Conservation (phyloP, 2,329 filamentous ascomycete species). For the Beauveria varroae region DNA sequence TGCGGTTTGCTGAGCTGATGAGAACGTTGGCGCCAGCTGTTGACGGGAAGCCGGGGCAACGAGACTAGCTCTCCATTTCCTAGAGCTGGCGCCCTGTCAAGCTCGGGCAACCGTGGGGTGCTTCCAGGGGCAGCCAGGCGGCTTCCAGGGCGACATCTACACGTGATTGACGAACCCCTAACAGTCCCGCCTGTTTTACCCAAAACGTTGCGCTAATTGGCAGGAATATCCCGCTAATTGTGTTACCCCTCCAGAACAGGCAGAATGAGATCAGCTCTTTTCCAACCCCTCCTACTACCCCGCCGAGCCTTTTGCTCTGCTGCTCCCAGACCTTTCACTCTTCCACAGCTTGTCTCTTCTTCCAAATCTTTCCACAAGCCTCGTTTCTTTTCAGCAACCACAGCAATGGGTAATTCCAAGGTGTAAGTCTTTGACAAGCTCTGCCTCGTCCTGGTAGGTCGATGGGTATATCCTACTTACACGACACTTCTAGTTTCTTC, state of each 20-base stretch:
- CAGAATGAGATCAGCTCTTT: conserved; percentile 38
- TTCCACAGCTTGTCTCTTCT: conserved; percentile 34
- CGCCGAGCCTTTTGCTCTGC: conserved; percentile 35
- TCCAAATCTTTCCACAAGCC: conserved; percentile 30
- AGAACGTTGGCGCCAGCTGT: not conserved
- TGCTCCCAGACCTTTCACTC: conserved; percentile 32
- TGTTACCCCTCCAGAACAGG: conserved; percentile 32
- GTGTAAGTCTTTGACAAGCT: conserved; percentile 44
- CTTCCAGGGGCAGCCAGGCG: not conserved
- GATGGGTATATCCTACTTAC: conserved; percentile 15
- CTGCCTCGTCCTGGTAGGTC: not conserved
- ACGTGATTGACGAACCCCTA: conserved; percentile 22
- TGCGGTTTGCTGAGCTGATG: not conserved
- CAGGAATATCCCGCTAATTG: conserved; percentile 26
- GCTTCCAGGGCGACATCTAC: conserved; percentile 10
- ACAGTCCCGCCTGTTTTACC: conserved; percentile 13
- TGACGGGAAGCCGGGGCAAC: not conserved
- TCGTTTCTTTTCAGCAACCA: conserved; percentile 49
- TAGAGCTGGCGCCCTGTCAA: not conserved
- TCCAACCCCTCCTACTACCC: conserved; percentile 38
- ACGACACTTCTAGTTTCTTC: conserved; percentile 49
- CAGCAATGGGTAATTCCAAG: conserved; percentile 64
- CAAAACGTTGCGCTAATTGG: conserved; percentile 13
- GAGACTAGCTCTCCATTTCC: not conserved
- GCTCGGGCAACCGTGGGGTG: not conserved